Conservation (phyloP, 768 basidiomycete genomes). For the Tephrocybe sp. region DNA sequence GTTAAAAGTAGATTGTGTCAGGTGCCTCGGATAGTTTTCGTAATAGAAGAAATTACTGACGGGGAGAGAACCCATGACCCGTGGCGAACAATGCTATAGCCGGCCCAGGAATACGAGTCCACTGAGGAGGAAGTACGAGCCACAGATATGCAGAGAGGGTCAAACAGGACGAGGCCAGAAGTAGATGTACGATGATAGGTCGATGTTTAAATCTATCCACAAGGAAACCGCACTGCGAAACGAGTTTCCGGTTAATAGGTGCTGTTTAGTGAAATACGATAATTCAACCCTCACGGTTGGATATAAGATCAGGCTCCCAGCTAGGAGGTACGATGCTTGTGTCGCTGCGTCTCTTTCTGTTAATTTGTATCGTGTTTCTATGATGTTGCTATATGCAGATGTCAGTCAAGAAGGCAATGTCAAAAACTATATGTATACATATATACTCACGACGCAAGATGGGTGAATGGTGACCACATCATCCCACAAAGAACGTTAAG, state of each 20-base stretch:
- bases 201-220: slow-evolving; percentile 59
- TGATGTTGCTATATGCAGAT: slow-evolving; percentile 54
- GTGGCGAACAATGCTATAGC: slow-evolving; percentile 60
- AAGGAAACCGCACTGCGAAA: slow-evolving; percentile 57
- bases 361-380: slow-evolving; percentile 65
- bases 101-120: slow-evolving; percentile 59
- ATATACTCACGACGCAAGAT: slow-evolving; percentile 64
- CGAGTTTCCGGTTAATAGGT: too few relatives aligned
- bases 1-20: slow-evolving; percentile 5
- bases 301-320: slow-evolving; percentile 68
- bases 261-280: too few relatives aligned
- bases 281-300: slow-evolving; percentile 57
- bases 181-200: slow-evolving; percentile 58
- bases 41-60: slow-evolving; percentile 37
- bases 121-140: slow-evolving; percentile 59
- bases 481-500: slow-evolving; percentile 76
- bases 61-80: slow-evolving; percentile 75
- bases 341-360: slow-evolving; percentile 59
- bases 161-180: slow-evolving; percentile 56
- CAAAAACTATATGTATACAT: neutral
- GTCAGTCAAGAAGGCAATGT: neutral
- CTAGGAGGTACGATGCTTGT: slow-evolving; percentile 70
- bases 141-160: slow-evolving; percentile 66
- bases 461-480: slow-evolving; percentile 78
- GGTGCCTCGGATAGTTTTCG: neutral